Percentiles rank a stretch among this genome's conserved stretches.
phyloP scores from a whole-genome alignment of 768 basidiomycete genomes.

The Pisolithus albus region DNA sequence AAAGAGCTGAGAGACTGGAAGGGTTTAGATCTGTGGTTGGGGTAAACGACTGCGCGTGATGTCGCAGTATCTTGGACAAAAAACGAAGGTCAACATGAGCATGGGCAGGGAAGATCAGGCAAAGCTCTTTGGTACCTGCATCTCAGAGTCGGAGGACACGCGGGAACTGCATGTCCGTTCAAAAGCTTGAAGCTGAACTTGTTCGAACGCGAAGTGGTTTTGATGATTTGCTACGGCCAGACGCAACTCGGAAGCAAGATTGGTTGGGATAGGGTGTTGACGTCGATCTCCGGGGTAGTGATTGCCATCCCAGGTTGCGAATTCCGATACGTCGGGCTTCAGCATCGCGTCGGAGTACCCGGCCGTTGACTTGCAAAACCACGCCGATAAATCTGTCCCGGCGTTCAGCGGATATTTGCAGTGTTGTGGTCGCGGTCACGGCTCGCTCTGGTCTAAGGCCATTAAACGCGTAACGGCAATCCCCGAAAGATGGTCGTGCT shows the following conservation, averaged over 20 bases:
- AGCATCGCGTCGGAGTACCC: slow-evolving; percentile 7
- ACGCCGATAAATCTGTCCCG: neutral
- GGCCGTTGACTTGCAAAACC: neutral
- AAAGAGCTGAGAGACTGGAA: neutral
- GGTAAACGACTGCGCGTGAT: slow-evolving; percentile 10
- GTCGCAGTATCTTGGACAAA: neutral
- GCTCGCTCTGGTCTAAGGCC: neutral
- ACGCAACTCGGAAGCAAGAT: slow-evolving; percentile 8
- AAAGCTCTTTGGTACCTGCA: slow-evolving; percentile 9
- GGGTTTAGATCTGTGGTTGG: slow-evolving; percentile 2
- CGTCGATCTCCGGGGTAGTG: slow-evolving; percentile 3
- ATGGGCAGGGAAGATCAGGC: neutral
- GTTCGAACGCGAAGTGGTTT: neutral
- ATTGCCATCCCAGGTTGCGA: slow-evolving; percentile 13
- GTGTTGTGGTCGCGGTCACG: neutral
- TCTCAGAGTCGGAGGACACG: slow-evolving; percentile 1
- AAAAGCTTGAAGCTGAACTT: neutral
- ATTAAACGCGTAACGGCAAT: slow-evolving; percentile 9
- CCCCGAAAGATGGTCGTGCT: neutral
- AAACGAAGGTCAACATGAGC: neutral
- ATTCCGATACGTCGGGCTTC: slow-evolving; percentile 10
- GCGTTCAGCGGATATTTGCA: neutral
- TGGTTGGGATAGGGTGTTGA: neutral
- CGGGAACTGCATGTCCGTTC: slow-evolving; percentile 7
- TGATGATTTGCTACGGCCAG: slow-evolving; percentile 1